Evolutionary conservation across 2,329 filamentous ascomycete genomes (phyloP), one percentile per base, ranked within the genome.

Genomic region (Sporothrix variecibatus): DNA sequence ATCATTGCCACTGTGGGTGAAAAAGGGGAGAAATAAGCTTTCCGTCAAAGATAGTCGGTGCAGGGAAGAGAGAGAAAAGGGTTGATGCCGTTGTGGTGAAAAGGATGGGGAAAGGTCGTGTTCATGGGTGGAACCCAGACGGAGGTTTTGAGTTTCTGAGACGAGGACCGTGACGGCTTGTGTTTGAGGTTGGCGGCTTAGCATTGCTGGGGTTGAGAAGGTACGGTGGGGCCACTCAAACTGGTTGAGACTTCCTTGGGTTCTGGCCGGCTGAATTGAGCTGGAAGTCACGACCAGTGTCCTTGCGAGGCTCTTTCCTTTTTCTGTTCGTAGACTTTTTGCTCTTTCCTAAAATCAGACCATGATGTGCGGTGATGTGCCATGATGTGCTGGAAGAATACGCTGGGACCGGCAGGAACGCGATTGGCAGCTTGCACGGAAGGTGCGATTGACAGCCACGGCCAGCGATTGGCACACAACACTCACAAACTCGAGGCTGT

Each of bases 91-190:
- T 20, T 15, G 51, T 12, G n/a, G 3, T 51, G 17, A n/a, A 51
- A 17, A 51, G n/a, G 12, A 5, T 34, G 34, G 46, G 51, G 15
- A 28, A 56, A 26, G 23, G 9, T 56, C 23, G 51, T 26, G 51
- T 49, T 49, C 15, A 49, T 26, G 51, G n/a, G 51, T 56, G 51
- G 23, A 46, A 43, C 62, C 38, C 38, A 67, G 38, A 67, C 38
- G 62, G 62, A 67, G n/a, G 62, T 46, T 67, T 67, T 67, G 62
- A 23, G 68, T 43, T 40, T 72, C 72, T 81, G 80, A 81, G 80
- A 81, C 80, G 72, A 69, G 74, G 76, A 75, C 76, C 79, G 78
- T 79, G 78, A 80, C 80, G 73, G 74, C 73, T 78, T 69, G 76
- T 77, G 80, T 81, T 79, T 78, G 76, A 79, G 76, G 76, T 77